A percentile compares a stretch with the other conserved stretches of the same genome.
These are phyloP conservation scores for Podospora appendiculata DNA, from an alignment of 495 filamentous ascomycete genomes.

Conservation along the genomic window DNA sequence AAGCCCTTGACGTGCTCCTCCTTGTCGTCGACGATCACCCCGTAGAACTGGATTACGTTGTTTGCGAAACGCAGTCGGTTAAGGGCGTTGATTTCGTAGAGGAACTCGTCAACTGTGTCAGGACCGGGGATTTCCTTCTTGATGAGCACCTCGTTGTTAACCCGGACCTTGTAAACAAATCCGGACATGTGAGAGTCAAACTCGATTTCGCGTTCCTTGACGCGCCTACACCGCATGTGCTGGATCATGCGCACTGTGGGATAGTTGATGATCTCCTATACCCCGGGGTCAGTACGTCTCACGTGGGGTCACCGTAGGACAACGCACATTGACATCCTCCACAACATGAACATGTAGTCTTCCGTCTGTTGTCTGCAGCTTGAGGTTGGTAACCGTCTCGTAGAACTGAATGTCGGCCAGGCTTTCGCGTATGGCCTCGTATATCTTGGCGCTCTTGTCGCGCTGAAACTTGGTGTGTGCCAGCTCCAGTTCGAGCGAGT, in stretches of 20 bases:
- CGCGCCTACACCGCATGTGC: conserved; percentile 61
- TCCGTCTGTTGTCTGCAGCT: conserved; percentile 82
- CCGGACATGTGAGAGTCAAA: conserved; percentile 93
- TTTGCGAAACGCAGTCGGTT: conserved; percentile 62
- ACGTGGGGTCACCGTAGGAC: neutral
- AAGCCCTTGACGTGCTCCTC: conserved; percentile 75
- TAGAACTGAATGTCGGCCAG: conserved; percentile 91
- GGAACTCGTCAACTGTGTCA: conserved; percentile 91
- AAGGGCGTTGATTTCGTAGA: conserved; percentile 96
- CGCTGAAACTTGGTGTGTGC: conserved; percentile 72
- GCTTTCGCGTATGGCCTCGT: conserved; percentile 91
- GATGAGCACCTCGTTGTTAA: conserved; percentile 63
- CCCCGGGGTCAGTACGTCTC: conserved; percentile 3
- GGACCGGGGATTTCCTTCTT: conserved; percentile 98
- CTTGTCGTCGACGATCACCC: conserved; percentile 78
- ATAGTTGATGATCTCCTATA: conserved; percentile 78
- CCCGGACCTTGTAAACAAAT: conserved; percentile 90
- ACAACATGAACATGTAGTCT: conserved; percentile 94
- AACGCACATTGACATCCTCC: conserved; percentile 75
- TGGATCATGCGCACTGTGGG: conserved; percentile 66
- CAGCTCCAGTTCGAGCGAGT: conserved; percentile 81
- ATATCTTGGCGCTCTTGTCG: conserved; percentile 91
- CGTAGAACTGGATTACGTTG: conserved; percentile 82
- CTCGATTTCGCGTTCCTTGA: conserved; percentile 64
- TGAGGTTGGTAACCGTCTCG: conserved; percentile 91